Evolutionary conservation across 2,329 filamentous ascomycete genomes (phyloP), one percentile per base, ranked within the genome.

Genomic region (Stromatinia cepivora): DNA sequence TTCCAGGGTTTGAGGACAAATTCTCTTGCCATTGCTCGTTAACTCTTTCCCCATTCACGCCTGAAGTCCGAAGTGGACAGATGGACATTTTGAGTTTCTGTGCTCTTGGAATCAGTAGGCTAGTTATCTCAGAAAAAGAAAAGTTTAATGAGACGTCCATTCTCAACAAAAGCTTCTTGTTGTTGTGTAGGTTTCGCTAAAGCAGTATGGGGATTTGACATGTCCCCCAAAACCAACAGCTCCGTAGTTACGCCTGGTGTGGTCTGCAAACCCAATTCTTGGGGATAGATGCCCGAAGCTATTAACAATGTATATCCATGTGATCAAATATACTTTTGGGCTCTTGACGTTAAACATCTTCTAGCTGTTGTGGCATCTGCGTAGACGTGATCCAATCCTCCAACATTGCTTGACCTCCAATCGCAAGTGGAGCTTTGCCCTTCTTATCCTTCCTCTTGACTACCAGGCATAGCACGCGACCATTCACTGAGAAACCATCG

Each of bases 401-500:
- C 91, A 94, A 93, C 79, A 88, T 84, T 68, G 87, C 89, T 78
- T 91, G 90, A 54, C 88, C 87, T 59, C 81, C 82, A 15, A 72
- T 72, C 71, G 25, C 52, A 4, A 28, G 28, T 57, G 76, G 73
- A 63, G 74, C 73, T 73, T 76, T 79, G 59, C 79, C 78, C 73
- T 81, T 85, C 73, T 80, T 82, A 61, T 89, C 90, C 71, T 90
- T 89, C 78, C 90, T 92, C 79, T 88, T 90, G 76, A 99, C 90
- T 11, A 99, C 91, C 70, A 99, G 84, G 80, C 94, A 98, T 36
- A 99, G 83, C 59, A 97, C 93, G 74, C 93, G 91, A 15, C 95
- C 93, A 81, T 97, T 97, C 77, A 99, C 97, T 75, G 91, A 92
- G 81, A 98, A 98, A 11, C 95, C 94, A 76, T 98, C 93, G 80